Conservation (phyloP, 306 rosid genomes). For the Prinsepia uniflora region DNA sequence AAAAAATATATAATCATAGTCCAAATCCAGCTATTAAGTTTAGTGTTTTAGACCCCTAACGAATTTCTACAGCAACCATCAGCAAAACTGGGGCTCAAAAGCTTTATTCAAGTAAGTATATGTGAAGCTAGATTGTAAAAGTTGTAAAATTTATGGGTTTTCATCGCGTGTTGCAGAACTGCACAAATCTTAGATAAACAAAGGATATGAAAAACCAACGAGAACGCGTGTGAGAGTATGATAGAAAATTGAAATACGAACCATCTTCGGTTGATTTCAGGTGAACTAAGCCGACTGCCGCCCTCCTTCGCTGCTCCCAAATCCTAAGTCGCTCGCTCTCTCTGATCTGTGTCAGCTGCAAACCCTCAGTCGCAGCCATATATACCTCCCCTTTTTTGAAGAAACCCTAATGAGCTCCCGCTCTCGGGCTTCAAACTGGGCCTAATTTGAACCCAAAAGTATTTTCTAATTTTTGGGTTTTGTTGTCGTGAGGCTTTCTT, state of each 20-base stretch:
- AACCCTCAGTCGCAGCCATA: constrained; percentile 1
- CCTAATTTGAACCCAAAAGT: not conserved
- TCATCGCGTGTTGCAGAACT: not conserved
- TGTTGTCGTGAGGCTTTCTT: not conserved
- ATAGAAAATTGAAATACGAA: not conserved
- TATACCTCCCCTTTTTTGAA: not conserved
- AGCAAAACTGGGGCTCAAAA: not conserved
- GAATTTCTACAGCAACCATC: not conserved
- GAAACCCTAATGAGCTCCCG: constrained; percentile 12
- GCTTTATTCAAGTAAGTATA: not conserved
- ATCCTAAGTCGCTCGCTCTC: constrained; percentile 1
- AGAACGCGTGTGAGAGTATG: not conserved
- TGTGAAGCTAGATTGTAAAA: not conserved
- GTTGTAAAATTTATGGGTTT: not conserved
- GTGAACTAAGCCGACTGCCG: not conserved
- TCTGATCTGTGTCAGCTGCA: not conserved
- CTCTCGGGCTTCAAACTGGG: not conserved
- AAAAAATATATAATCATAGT: too few species aligned
- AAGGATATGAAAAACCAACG: not conserved
- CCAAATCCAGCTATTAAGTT: not conserved
- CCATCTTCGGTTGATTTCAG: constrained; percentile 11
- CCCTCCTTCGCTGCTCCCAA: not conserved
- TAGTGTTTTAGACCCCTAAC: not conserved
- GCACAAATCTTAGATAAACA: not conserved
- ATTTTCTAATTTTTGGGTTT: not conserved